phyloP scores from a whole-genome alignment of 2,329 filamentous ascomycete genomes.

The Exophiala sp. region DNA sequence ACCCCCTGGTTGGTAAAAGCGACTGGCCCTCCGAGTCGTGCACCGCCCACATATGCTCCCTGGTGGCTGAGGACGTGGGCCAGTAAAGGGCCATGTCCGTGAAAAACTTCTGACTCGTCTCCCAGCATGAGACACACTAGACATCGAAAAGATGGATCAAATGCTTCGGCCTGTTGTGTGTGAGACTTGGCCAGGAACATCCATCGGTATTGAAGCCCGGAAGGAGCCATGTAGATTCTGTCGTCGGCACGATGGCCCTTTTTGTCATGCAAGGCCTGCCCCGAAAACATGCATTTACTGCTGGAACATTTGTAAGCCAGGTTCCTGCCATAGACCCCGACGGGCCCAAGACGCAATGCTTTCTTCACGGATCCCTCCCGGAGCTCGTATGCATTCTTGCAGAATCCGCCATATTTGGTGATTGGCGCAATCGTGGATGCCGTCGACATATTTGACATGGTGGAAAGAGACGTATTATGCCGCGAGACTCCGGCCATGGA shows the following conservation, averaged over 20 bases:
- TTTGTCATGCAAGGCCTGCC: constrained; percentile 2
- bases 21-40: constrained; percentile 7
- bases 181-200: constrained; percentile 44
- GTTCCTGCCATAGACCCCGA: neutral
- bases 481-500: constrained; percentile 3
- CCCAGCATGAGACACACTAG: constrained; percentile 8
- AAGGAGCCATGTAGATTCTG: neutral
- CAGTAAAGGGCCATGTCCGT: constrained; percentile 1
- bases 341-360: constrained; percentile 1
- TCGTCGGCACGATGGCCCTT: constrained; percentile 6
- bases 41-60: constrained; percentile 5
- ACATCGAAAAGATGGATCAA: constrained; percentile 9
- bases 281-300: constrained; percentile 11
- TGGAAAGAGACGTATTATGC: constrained; percentile 7
- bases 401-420: constrained; percentile 11
- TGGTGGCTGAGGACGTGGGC: constrained; percentile 12
- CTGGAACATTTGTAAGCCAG: constrained; percentile 10
- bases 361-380: constrained; percentile 11
- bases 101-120: constrained; percentile 9
- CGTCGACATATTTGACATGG: constrained; percentile 8
- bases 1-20: constrained; percentile 11
- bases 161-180: constrained; percentile 26
- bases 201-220: constrained; percentile 41
- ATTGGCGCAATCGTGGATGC: constrained; percentile 9
- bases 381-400: constrained; percentile 16